Evolutionary conservation across 2,329 filamentous ascomycete genomes (phyloP).

Genomic region (Acarospora socialis): DNA sequence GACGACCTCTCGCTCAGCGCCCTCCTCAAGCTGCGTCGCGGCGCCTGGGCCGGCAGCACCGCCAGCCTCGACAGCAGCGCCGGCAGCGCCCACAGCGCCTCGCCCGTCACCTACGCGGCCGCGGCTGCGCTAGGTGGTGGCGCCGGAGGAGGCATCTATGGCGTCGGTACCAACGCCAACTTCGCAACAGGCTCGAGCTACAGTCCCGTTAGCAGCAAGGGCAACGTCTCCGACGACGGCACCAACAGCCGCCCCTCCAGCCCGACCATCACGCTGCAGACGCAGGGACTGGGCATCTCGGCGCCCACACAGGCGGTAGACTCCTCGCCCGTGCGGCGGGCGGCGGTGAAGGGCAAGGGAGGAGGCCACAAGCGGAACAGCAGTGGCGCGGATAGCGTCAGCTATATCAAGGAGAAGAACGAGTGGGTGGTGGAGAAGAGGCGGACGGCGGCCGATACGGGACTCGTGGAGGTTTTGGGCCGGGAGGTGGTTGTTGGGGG

Average conservation of each 20-base stretch:
- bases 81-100: slow-evolving; percentile 23
- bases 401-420: slow-evolving; percentile 20
- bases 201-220: slow-evolving; percentile 12
- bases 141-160: slow-evolving; percentile 9
- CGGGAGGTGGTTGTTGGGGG: slow-evolving; percentile 12
- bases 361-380: slow-evolving; percentile 21
- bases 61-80: slow-evolving; percentile 48
- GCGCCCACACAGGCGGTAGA: not conserved
- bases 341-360: slow-evolving; percentile 3
- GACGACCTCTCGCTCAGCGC: slow-evolving; percentile 60
- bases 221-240: slow-evolving; percentile 17
- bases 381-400: slow-evolving; percentile 24
- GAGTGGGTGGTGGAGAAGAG: slow-evolving; percentile 24
- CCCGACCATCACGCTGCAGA: slow-evolving; percentile 17
- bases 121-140: slow-evolving; percentile 11
- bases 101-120: slow-evolving; percentile 23
- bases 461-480: slow-evolving; percentile 21
- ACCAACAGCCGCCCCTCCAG: slow-evolving; percentile 14
- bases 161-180: slow-evolving; percentile 9
- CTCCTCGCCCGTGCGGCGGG: not conserved
- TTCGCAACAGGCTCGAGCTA: slow-evolving; percentile 8
- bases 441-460: slow-evolving; percentile 21
- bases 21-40: slow-evolving; percentile 56
- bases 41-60: slow-evolving; percentile 70
- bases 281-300: slow-evolving; percentile 12